Base-by-base conservation (phyloP, 768 basidiomycete species). In the Pleurotus giganteus region DNA sequence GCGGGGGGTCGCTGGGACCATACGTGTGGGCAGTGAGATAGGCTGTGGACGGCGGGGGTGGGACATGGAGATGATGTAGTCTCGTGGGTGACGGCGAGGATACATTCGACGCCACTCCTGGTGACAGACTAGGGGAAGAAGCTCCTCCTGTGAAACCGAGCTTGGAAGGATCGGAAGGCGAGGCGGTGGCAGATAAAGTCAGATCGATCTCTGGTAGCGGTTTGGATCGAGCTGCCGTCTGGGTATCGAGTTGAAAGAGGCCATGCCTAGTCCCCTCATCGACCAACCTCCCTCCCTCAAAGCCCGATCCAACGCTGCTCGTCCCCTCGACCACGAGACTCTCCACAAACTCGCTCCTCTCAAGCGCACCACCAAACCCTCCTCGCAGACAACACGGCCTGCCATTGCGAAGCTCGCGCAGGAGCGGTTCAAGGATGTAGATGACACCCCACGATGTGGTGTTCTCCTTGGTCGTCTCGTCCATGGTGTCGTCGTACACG, bases 401-500 rank as follows among this genome's bases (percentile, higher is more conserved):
- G 58, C 82, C 83, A 47, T 74, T 72, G n/a, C 24, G n/a, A 19
- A 47, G 2, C 3, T 17, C 49, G 47, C 65, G 69, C 24, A 89
- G 70, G 37, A 92, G 74, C 4, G 86, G 80, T 4, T 76, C 65
- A 3, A 93, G 67, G 39, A 90, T 76, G 24, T 80, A 76, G 21
- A 91, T 74, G 31, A 93, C 75, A 0, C 82, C 81, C 88, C 90
- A 92, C 1, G 89, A 79, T 28, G 84, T 81, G 53, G 81, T 77
- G 15, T 74, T 67, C 28, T 76, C 72, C 60, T 74, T 82, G 61
- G 89, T 84, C 53, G 78, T 80, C 53, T 77, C 72, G 65, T 88
- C 85, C 77, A 91, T 91, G 56, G 85, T 85, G 55, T 91, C 86
- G 61, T 87, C 86, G 63, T 89, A 90, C 12, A 94, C 74, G 44